phyloP scores from a whole-genome alignment of 1,284 basidiomycete species.

The Malassezia furfur region DNA sequence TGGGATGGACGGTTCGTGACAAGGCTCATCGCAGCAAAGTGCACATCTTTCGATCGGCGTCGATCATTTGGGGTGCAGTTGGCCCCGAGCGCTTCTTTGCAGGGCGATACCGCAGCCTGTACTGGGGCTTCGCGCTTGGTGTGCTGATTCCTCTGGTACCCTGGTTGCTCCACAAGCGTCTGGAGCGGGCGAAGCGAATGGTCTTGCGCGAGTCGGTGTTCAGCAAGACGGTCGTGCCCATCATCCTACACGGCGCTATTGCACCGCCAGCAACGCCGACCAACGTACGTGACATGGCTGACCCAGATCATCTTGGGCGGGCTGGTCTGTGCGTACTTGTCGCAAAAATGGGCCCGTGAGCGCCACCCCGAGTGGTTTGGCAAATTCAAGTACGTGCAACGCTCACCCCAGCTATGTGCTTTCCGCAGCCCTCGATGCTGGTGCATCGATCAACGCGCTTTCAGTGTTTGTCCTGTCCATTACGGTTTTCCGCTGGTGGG shows the following conservation, averaged over 20 bases:
- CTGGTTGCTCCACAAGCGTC: conserved; percentile 50
- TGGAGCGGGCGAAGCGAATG: conserved; percentile 33
- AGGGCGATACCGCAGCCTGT: conserved; percentile 50
- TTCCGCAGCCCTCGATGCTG: conserved; percentile 52
- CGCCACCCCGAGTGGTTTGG: conserved; percentile 40
- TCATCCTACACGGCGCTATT: conserved; percentile 51
- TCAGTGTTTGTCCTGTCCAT: conserved; percentile 49
- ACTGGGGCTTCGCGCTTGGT: conserved; percentile 51
- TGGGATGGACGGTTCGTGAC: conserved; percentile 37
- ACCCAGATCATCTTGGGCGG: conserved; percentile 50
- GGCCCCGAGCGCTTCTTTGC: conserved; percentile 52
- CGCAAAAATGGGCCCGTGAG: conserved; percentile 49
- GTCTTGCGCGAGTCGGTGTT: conserved; percentile 18
- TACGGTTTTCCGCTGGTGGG: conserved; percentile 32
- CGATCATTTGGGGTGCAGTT: conserved; percentile 52
- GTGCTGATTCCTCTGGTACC: conserved; percentile 49
- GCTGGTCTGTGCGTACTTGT: conserved; percentile 47
- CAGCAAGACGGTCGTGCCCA: conserved; percentile 51
- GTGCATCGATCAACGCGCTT: conserved; percentile 50
- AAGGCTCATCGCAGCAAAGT: conserved; percentile 25
- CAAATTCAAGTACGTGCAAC: conserved; percentile 33
- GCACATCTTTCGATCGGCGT: conserved; percentile 49
- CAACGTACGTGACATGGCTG: conserved; percentile 34
- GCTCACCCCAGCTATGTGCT: conserved; percentile 12
- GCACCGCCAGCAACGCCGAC: conserved; percentile 48